Conservation (phyloP, 306 rosid genomes). For the Corylus avellana region DNA sequence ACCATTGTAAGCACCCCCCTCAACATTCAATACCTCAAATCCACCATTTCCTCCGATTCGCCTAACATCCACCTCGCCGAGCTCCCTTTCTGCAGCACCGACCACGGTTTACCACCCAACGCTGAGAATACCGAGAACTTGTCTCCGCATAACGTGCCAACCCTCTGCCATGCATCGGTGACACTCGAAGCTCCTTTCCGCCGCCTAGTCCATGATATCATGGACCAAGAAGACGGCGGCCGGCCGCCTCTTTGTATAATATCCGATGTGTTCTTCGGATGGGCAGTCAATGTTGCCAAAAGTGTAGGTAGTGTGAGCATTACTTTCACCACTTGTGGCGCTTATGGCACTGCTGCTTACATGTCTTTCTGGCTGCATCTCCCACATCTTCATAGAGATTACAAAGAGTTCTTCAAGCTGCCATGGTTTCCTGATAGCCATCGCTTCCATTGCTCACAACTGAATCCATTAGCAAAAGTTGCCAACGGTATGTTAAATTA, state of each 20-base stretch:
- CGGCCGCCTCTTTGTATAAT: constrained; percentile 43
- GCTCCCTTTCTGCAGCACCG: constrained; percentile 41
- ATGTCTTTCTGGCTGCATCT: constrained; percentile 62
- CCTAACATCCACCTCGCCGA: constrained; percentile 42
- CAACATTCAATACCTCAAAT: constrained; percentile 55
- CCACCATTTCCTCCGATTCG: constrained; percentile 32
- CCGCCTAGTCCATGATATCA: constrained; percentile 34
- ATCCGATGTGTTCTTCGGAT: constrained; percentile 58
- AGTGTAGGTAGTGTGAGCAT: constrained; percentile 41
- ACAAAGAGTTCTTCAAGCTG: constrained; percentile 48
- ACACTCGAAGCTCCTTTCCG: constrained; percentile 53
- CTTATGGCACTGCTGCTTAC: constrained; percentile 72
- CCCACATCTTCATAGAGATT: constrained; percentile 47
- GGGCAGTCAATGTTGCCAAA: constrained; percentile 53
- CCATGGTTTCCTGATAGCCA: constrained; percentile 60
- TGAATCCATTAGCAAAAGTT: constrained; percentile 37
- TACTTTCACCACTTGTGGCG: constrained; percentile 66
- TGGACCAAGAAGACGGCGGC: constrained; percentile 32
- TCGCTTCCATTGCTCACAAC: constrained; percentile 45
- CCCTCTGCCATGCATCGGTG: constrained; percentile 36
- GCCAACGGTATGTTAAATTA: constrained; percentile 42
- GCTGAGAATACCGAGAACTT: constrained; percentile 61
- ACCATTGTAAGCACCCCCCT: constrained; percentile 68
- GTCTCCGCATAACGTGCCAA: constrained; percentile 12
- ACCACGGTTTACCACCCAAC: constrained; percentile 53